Evolutionary conservation across 352 stramenopile genomes (phyloP).

Genomic region (Globisporangium iwayamae): DNA sequence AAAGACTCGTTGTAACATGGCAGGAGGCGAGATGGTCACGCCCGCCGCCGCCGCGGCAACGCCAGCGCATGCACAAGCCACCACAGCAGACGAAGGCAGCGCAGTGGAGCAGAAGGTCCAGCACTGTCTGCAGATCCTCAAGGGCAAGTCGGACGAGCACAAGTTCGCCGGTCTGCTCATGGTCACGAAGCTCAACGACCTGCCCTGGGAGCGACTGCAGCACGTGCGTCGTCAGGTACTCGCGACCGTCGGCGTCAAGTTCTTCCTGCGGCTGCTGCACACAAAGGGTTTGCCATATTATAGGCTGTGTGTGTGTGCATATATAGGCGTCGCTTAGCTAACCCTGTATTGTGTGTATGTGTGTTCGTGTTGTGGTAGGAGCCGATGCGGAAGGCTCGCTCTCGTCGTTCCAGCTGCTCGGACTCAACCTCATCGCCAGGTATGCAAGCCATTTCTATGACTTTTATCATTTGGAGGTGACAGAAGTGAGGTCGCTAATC

Average conservation of each 20-base stretch:
- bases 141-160: slow-evolving; percentile 75
- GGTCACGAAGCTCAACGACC: slow-evolving; percentile 70
- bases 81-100: background rate
- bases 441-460: slow-evolving; percentile 10
- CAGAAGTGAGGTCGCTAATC: background rate
- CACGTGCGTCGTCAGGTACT: slow-evolving; percentile 59
- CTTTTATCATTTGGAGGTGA: too few species aligned
- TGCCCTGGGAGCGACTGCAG: slow-evolving; percentile 41
- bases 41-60: background rate
- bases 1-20: background rate
- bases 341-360: background rate
- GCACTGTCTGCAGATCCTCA: slow-evolving; percentile 72
- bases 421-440: slow-evolving; percentile 81
- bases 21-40: slow-evolving; percentile 1
- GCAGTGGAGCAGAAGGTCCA: slow-evolving; percentile 17
- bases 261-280: slow-evolving; percentile 78
- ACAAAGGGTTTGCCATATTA: slow-evolving; percentile 44
- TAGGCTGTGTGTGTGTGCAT: background rate
- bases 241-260: slow-evolving; percentile 52
- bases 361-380: slow-evolving; percentile 24
- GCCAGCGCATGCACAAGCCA: background rate
- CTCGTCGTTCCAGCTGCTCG: slow-evolving; percentile 73
- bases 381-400: slow-evolving; percentile 39
- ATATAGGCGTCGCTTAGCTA: background rate
- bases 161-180: slow-evolving; percentile 87